Conservation (phyloP, 1,284 basidiomycete genomes). For the Microbotryum lychnidis-dioicae region DNA sequence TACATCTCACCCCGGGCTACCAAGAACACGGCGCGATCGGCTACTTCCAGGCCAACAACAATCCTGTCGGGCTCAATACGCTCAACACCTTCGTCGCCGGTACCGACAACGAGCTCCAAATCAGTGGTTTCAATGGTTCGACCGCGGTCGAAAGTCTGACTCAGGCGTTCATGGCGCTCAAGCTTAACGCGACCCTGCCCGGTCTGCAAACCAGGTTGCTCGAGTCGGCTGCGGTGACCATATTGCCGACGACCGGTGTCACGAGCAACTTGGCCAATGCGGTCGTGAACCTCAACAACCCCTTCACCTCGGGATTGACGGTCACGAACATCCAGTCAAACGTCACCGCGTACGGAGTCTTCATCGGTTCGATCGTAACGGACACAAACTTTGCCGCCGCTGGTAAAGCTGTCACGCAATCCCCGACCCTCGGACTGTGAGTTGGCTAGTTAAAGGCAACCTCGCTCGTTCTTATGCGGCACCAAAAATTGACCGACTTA, state of each 20-base stretch:
- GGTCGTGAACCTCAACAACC: conserved; percentile 55
- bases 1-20: conserved; percentile 35
- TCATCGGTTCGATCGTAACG: conserved; percentile 57
- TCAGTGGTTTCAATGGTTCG: conserved; percentile 45
- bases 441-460: background rate
- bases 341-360: conserved; percentile 57
- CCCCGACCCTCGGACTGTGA: conserved; percentile 52
- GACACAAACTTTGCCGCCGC: conserved; percentile 50
- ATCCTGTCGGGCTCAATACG: conserved; percentile 55
- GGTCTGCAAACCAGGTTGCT: conserved; percentile 55
- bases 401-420: conserved; percentile 53
- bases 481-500: background rate
- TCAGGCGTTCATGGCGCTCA: conserved; percentile 56
- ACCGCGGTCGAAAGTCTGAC: conserved; percentile 54
- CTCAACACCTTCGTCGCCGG: conserved; percentile 61
- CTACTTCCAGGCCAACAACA: conserved; percentile 52
- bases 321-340: conserved; percentile 59
- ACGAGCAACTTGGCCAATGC: conserved; percentile 49
- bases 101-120: conserved; percentile 36
- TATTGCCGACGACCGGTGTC: conserved; percentile 58
- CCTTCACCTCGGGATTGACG: conserved; percentile 55
- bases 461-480: no score
- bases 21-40: conserved; percentile 36
- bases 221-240: conserved; percentile 50
- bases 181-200: conserved; percentile 55